Percentiles rank a stretch among this genome's conserved stretches.
phyloP scores from a whole-genome alignment of 2,329 filamentous ascomycete genomes.

The Fusarium begoniae region DNA sequence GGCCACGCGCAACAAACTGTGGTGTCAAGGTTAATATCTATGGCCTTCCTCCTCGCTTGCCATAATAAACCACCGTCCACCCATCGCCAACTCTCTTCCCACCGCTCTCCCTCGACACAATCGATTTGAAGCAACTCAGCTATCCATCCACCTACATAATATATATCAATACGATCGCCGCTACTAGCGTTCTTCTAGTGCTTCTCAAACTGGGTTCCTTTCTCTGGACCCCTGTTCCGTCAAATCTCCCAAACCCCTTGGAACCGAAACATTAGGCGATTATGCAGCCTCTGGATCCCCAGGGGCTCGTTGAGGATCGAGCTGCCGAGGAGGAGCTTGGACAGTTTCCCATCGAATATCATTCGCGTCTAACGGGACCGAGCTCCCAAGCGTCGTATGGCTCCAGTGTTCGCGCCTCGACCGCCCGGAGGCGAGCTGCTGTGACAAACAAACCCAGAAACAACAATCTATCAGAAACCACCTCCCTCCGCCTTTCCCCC shows the following conservation, averaged over 20 bases:
- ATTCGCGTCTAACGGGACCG: conserved; percentile 33
- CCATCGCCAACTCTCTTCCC: neutral
- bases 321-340: conserved; percentile 21
- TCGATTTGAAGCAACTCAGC: neutral
- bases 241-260: conserved; percentile 39
- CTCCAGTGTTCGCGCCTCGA: conserved; percentile 34
- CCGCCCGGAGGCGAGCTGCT: conserved; percentile 24
- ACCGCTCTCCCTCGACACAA: neutral
- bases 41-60: neutral
- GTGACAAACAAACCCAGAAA: conserved; percentile 30
- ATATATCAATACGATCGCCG: conserved; percentile 16
- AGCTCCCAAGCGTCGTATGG: conserved; percentile 30
- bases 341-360: conserved; percentile 37
- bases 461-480: conserved; percentile 34
- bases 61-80: conserved; percentile 3
- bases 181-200: conserved; percentile 24
- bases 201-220: conserved; percentile 27
- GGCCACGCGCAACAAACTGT: conserved; percentile 31
- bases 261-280: conserved; percentile 42
- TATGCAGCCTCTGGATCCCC: conserved; percentile 42
- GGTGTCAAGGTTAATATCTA: conserved; percentile 7
- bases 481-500: conserved; percentile 27
- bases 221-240: conserved; percentile 34
- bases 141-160: neutral
- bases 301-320: conserved; percentile 36